A percentile compares a stretch with the other conserved stretches of the same genome.
phyloP scores from a whole-genome alignment of 2,329 filamentous ascomycete genomes.

The Sarocladium brachiariae region DNA sequence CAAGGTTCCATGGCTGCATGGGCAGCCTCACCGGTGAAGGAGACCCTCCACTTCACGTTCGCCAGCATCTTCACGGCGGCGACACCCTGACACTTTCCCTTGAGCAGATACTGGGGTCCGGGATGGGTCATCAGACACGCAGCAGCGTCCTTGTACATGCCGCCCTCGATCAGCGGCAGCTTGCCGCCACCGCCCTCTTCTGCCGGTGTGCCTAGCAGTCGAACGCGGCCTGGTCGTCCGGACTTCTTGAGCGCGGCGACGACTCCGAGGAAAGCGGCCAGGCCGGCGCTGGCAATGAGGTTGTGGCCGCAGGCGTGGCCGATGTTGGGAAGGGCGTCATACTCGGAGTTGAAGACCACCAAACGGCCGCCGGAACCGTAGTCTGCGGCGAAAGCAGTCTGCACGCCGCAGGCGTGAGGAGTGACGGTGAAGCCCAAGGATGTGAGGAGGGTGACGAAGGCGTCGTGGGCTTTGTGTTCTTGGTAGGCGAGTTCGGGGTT shows the following conservation, averaged over 20 bases:
- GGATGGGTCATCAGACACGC: conserved; percentile 24
- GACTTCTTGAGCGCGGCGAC: conserved; percentile 24
- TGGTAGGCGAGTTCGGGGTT: conserved; percentile 23
- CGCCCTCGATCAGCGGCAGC: conserved; percentile 16
- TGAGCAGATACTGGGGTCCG: conserved; percentile 11
- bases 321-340: conserved; percentile 38
- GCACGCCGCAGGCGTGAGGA: conserved; percentile 24
- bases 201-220: conserved; percentile 34
- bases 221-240: conserved; percentile 24
- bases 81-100: background rate
- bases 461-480: conserved; percentile 22
- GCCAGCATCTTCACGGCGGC: conserved; percentile 22
- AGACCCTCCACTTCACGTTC: conserved; percentile 24
- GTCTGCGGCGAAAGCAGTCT: conserved; percentile 25
- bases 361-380: conserved; percentile 22
- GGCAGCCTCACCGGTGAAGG: conserved; percentile 26
- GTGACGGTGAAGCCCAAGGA: conserved; percentile 20
- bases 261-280: conserved; percentile 31
- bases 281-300: conserved; percentile 32
- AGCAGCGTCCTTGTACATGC: conserved; percentile 19
- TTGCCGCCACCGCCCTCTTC: conserved; percentile 38
- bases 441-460: conserved; percentile 16
- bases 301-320: conserved; percentile 41
- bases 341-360: conserved; percentile 30
- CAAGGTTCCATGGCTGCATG: conserved; percentile 31